phyloP scores from a whole-genome alignment of 2,329 filamentous ascomycete genomes.

The Trichoderma atroviride region DNA sequence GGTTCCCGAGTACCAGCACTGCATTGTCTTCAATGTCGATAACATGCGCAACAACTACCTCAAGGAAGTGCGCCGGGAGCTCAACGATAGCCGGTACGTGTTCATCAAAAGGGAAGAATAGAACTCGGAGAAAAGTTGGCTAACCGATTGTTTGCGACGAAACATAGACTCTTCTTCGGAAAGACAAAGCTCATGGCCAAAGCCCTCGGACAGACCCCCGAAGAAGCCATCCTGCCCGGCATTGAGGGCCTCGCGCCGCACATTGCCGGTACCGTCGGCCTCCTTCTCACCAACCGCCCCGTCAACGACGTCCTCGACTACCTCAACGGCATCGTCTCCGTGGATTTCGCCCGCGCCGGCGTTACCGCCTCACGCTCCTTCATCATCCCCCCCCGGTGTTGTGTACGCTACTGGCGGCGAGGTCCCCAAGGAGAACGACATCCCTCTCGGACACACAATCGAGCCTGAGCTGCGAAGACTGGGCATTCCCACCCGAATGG shows the following conservation, averaged over 20 bases:
- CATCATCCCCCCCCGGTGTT: slow-evolving; percentile 79
- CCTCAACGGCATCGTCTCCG: slow-evolving; percentile 71
- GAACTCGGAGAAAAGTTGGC: background rate
- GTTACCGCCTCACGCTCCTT: slow-evolving; percentile 73
- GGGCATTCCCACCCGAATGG: slow-evolving; percentile 84
- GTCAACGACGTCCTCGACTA: slow-evolving; percentile 69
- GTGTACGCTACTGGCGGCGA: slow-evolving; percentile 82
- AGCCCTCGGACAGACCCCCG: slow-evolving; percentile 77
- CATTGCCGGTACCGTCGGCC: slow-evolving; percentile 80
- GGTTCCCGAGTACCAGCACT: slow-evolving; percentile 82
- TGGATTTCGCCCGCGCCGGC: slow-evolving; percentile 91
- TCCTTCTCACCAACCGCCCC: slow-evolving; percentile 84
- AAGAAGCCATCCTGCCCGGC: slow-evolving; percentile 79
- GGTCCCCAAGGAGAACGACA: slow-evolving; percentile 77
- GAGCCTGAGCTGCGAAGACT: slow-evolving; percentile 89
- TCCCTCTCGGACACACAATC: slow-evolving; percentile 82
- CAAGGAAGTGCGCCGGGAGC: slow-evolving; percentile 84
- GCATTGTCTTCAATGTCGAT: slow-evolving; percentile 91
- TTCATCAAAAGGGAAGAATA: background rate
- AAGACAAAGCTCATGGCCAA: slow-evolving; percentile 99
- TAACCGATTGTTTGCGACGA: background rate
- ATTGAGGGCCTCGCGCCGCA: slow-evolving; percentile 69
- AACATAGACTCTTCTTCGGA: slow-evolving; percentile 85
- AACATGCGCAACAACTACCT: slow-evolving; percentile 98
- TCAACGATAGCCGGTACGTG: slow-evolving; percentile 78